phyloP scores from a whole-genome alignment of 805 yeast genomes.

The Hanseniaspora pseudoguilliermondii region DNA sequence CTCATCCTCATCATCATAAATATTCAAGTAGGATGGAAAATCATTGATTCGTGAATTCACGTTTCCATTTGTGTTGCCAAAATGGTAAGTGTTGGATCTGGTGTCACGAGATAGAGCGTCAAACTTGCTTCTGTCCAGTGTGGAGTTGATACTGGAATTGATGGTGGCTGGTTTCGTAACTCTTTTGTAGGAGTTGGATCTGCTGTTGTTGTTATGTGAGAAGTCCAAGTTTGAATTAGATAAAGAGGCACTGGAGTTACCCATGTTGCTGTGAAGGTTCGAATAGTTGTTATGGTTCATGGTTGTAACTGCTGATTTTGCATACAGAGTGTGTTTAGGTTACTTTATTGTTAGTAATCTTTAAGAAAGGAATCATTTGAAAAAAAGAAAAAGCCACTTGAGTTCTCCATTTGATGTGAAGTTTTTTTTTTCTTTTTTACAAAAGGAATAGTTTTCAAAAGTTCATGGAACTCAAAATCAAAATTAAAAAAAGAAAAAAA shows the following conservation, averaged over 20 bases:
- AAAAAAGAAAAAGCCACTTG: no score
- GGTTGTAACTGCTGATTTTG: background rate
- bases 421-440: no score
- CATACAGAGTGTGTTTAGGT: no score
- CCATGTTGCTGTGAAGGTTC: background rate
- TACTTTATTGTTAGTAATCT: no score
- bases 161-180: background rate
- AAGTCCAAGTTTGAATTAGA: background rate
- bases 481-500: no score
- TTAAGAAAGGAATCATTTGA: no score
- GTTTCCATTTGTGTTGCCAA: background rate
- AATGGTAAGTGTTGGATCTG: constrained; percentile 11
- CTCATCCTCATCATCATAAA: constrained; percentile 2
- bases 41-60: background rate
- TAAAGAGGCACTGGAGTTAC: background rate
- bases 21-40: background rate
- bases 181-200: constrained; percentile 4
- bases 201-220: background rate
- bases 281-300: background rate
- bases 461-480: no score
- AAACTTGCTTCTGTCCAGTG: background rate
- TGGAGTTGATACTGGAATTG: background rate
- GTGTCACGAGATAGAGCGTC: background rate
- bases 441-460: no score
- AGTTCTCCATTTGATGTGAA: no score